Conservation (phyloP, 495 filamentous ascomycete genomes). For the Tetracladium setigerum region DNA sequence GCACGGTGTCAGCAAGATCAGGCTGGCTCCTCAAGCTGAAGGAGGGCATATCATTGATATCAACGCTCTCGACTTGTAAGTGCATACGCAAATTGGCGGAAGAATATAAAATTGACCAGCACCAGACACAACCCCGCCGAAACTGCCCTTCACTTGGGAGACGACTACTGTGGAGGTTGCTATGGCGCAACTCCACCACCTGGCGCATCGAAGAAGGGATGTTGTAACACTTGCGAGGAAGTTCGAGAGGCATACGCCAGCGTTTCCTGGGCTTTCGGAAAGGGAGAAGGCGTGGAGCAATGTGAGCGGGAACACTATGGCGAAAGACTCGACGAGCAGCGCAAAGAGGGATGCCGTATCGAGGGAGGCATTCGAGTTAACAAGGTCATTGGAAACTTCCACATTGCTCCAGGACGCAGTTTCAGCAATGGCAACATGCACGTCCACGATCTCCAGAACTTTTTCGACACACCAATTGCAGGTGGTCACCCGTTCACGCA, state of each 20-base stretch:
- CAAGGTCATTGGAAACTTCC: conserved; percentile 98
- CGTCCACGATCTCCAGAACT: conserved; percentile 93
- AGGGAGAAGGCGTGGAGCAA: conserved; percentile 88
- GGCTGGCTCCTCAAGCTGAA: conserved; percentile 61
- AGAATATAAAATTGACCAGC: not conserved
- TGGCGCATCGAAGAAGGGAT: conserved; percentile 65
- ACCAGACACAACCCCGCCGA: conserved; percentile 52
- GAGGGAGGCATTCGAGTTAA: conserved; percentile 91
- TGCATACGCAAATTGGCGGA: too few relatives aligned
- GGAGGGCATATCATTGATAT: conserved; percentile 74
- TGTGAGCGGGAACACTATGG: conserved; percentile 91
- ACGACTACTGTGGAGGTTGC: conserved; percentile 88
- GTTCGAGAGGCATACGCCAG: conserved; percentile 88
- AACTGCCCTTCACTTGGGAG: conserved; percentile 74
- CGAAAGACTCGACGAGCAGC: conserved; percentile 77
- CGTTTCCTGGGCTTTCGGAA: conserved; percentile 86
- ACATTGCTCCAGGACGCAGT: conserved; percentile 89
- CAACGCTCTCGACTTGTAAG: conserved; percentile 64
- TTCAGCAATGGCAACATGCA: conserved; percentile 95
- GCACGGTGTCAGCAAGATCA: conserved; percentile 86
- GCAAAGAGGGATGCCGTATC: conserved; percentile 88
- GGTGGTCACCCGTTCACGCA: conserved; percentile 81
- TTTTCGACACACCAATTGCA: conserved; percentile 59
- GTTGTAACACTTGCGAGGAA: conserved; percentile 96
- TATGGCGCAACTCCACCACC: conserved; percentile 72